A percentile compares a stretch with the other conserved stretches of the same genome.
These are phyloP conservation scores for Hypoxylon sp. DNA, from an alignment of 2,329 filamentous ascomycete species.

Conservation along the genomic window DNA sequence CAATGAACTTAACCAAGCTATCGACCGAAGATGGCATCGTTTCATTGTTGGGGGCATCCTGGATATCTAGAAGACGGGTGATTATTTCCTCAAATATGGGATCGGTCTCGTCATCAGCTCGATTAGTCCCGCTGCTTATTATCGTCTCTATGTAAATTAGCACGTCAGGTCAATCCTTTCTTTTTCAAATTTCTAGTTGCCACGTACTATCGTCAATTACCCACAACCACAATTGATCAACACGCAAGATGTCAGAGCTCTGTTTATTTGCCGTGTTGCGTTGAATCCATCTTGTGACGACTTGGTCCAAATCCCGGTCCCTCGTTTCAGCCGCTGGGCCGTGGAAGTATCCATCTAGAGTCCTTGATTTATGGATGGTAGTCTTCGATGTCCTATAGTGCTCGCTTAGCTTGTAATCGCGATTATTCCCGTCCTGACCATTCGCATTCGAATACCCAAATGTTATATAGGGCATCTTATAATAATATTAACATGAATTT, in stretches of 20 bases:
- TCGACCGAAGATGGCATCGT: slow-evolving; percentile 2
- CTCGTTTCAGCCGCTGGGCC: neutral
- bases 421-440: neutral
- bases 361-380: slow-evolving; percentile 8
- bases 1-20: slow-evolving; percentile 12
- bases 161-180: neutral
- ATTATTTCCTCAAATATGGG: slow-evolving; percentile 13
- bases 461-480: neutral
- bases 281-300: slow-evolving; percentile 8
- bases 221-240: slow-evolving; percentile 13
- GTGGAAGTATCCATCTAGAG: slow-evolving; percentile 8
- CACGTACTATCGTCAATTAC: slow-evolving; percentile 13
- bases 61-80: neutral
- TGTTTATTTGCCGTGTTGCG: neutral
- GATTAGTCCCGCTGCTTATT: slow-evolving; percentile 9
- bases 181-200: neutral
- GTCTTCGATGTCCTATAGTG: neutral
- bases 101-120: slow-evolving; percentile 1
- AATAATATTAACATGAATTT: neutral
- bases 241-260: slow-evolving; percentile 7
- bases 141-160: slow-evolving; percentile 1
- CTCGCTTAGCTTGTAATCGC: neutral
- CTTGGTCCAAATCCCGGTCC: slow-evolving; percentile 4
- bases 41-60: neutral
- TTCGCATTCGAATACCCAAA: neutral